Conservation (phyloP, 257 asterid genomes). For the Nicotiana attenuata region DNA sequence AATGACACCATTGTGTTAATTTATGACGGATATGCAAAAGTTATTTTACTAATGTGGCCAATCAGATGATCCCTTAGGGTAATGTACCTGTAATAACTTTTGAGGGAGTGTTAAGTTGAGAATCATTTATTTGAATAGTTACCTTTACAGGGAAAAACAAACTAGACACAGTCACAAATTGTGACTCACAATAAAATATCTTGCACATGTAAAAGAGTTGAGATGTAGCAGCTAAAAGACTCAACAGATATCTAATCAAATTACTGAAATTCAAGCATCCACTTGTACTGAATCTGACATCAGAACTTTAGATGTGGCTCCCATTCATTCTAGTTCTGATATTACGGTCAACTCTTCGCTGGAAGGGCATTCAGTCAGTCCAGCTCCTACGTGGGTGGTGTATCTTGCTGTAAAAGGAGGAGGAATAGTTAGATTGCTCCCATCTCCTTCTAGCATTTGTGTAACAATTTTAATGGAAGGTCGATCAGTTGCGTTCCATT, state of each 20-base stretch:
- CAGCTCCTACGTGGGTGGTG: not conserved
- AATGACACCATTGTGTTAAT: not conserved
- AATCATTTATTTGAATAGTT: not conserved
- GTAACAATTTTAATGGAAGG: slow-evolving; percentile 30
- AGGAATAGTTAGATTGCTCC: slow-evolving; percentile 18
- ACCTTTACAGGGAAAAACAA: too few species aligned
- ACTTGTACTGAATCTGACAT: not conserved
- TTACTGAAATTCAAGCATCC: not conserved
- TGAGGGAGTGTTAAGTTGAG: not conserved
- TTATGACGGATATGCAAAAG: too few species aligned
- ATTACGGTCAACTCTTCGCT: not conserved
- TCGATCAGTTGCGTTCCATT: slow-evolving; percentile 26
- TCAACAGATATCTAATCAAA: not conserved
- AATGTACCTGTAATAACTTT: not conserved
- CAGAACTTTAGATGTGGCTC: not conserved
- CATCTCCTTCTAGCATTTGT: slow-evolving; percentile 36
- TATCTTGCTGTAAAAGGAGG: slow-evolving; percentile 22
- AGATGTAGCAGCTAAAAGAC: not conserved
- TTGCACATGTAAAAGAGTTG: not conserved
- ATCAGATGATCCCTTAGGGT: not conserved
- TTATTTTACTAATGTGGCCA: too few species aligned
- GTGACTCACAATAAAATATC: not conserved
- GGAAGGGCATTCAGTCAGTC: not conserved
- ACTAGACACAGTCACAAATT: not conserved
- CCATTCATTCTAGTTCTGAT: not conserved